These are phyloP conservation scores for Axilococcus clingmanii DNA, from an alignment of 139 green algal genomes.

Conservation along the genomic window DNA sequence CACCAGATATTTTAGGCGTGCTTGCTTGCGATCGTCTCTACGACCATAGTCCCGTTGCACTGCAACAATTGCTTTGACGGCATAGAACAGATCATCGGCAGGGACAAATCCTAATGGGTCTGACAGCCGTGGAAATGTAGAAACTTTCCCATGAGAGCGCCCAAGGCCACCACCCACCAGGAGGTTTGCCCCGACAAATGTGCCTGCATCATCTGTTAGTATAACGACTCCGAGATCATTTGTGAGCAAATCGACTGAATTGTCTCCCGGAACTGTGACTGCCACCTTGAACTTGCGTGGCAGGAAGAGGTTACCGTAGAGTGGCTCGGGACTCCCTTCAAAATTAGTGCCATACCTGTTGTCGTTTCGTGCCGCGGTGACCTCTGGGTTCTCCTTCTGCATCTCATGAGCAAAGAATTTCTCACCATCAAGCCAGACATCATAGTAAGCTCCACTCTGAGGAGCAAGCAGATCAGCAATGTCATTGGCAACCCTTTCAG, in stretches of 20 bases:
- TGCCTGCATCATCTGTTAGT: slow-evolving; percentile 56
- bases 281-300: slow-evolving; percentile 98
- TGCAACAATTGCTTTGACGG: slow-evolving; percentile 88
- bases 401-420: slow-evolving; percentile 86
- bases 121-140: slow-evolving; percentile 86
- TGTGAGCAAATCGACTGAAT: slow-evolving; percentile 95
- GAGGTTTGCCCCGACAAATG: slow-evolving; percentile 88
- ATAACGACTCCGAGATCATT: slow-evolving; percentile 92
- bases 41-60: slow-evolving; percentile 96
- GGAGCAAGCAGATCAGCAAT: slow-evolving; percentile 73
- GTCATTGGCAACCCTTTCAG: slow-evolving; percentile 47
- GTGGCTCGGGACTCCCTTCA: slow-evolving; percentile 84
- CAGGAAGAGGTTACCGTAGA: slow-evolving; percentile 94
- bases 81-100: slow-evolving; percentile 93
- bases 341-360: slow-evolving; percentile 96
- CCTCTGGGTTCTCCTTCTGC: slow-evolving; percentile 84
- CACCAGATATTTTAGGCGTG: slow-evolving; percentile 98
- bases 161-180: slow-evolving; percentile 94
- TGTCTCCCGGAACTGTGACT: slow-evolving; percentile 82
- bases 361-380: slow-evolving; percentile 70
- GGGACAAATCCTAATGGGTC: slow-evolving; percentile 86
- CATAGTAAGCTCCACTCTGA: slow-evolving; percentile 97
- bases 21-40: slow-evolving; percentile 86
- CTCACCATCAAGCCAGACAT: slow-evolving; percentile 99
- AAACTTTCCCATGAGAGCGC: slow-evolving; percentile 43